Percentiles rank a stretch among this genome's conserved stretches.
phyloP scores from a whole-genome alignment of 352 stramenopile species.

The Phytophthora constricta region DNA sequence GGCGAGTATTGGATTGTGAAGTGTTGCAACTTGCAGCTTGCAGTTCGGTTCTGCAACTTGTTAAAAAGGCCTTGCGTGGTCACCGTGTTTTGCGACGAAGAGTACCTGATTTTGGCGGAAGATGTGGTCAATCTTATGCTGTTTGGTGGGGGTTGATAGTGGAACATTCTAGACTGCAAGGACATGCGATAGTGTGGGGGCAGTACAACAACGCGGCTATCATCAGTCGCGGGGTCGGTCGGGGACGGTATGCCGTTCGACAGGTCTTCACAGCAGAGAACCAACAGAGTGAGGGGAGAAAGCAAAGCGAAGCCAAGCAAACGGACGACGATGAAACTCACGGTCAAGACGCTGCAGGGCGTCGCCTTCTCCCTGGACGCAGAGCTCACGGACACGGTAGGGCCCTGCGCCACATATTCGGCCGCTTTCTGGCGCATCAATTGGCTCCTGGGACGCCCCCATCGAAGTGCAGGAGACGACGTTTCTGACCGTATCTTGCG shows the following conservation, averaged over 20 bases:
- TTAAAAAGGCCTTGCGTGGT: too few relatives aligned
- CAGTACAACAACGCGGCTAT: background rate
- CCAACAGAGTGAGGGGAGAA: background rate
- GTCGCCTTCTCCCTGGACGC: slow-evolving; percentile 81
- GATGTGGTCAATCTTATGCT: background rate
- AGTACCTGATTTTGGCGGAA: too few relatives aligned
- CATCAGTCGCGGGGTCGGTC: too few relatives aligned
- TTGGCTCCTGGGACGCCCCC: too few relatives aligned
- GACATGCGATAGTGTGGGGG: background rate
- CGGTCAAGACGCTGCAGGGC: slow-evolving; percentile 87
- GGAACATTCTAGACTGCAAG: background rate
- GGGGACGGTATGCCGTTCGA: background rate
- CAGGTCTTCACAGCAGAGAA: slow-evolving; percentile 2
- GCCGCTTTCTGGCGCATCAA: background rate
- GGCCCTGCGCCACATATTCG: background rate
- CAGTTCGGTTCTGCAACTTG: too few relatives aligned
- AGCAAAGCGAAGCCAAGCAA: slow-evolving; percentile 20
- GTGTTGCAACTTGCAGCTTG: too few relatives aligned
- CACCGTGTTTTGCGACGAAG: too few relatives aligned
- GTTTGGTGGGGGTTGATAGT: background rate
- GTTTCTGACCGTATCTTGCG: slow-evolving; percentile 9
- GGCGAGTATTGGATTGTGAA: background rate
- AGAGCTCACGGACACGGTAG: slow-evolving; percentile 75
- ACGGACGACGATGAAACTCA: slow-evolving; percentile 79
- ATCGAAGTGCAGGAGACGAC: too few relatives aligned